Conservation (phyloP, 352 stramenopile species). For the Aphanomyces astaci region DNA sequence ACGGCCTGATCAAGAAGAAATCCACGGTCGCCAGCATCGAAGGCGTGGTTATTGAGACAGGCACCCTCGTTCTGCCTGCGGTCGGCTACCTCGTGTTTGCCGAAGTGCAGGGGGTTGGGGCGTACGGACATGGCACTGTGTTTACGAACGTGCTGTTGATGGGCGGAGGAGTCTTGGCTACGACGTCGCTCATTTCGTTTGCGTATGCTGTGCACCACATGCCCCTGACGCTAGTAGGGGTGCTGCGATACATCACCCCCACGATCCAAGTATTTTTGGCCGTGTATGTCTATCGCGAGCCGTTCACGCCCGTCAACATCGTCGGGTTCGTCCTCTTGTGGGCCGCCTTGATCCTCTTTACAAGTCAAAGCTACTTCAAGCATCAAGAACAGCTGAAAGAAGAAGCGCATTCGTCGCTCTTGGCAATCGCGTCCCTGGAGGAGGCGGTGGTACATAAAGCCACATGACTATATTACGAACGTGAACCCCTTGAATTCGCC, state of each 20-base stretch:
- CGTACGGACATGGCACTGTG: background rate
- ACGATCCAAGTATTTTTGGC: background rate
- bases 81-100: background rate
- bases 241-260: background rate
- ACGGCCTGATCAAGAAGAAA: conserved; percentile 8
- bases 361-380: background rate
- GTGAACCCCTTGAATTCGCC: no score
- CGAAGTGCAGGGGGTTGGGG: background rate
- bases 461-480: no score
- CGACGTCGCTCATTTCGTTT: background rate
- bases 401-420: no score
- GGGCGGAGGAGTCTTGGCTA: background rate
- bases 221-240: background rate
- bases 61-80: background rate
- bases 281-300: conserved; percentile 4
- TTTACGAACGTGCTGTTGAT: background rate
- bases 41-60: background rate
- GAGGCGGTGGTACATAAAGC: no score
- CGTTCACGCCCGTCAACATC: background rate
- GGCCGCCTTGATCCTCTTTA: background rate
- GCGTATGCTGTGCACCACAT: background rate
- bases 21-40: background rate
- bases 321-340: conserved; percentile 3
- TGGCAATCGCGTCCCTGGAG: no score
- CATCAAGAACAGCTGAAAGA: background rate